Percentiles rank a stretch among this genome's conserved stretches.
Evolutionary conservation across 495 filamentous ascomycete genomes (phyloP).

Genomic region (Penicillium fimorum): DNA sequence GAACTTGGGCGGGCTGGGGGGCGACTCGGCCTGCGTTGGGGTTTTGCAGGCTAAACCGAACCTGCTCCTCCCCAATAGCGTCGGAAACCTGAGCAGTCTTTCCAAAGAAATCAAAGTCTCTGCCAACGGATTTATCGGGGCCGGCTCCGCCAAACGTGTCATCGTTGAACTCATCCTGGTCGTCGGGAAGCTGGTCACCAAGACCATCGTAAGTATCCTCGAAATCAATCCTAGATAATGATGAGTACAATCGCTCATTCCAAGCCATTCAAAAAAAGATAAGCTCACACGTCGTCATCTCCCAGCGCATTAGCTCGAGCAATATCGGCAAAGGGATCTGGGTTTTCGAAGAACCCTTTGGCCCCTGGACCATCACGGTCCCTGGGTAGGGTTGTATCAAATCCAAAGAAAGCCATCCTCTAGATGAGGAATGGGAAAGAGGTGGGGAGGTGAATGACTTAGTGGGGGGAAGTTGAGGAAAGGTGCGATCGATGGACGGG

Average conservation of each 20-base stretch:
- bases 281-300: conserved; percentile 72
- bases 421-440: conserved; percentile 13
- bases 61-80: conserved; percentile 85
- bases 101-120: conserved; percentile 97
- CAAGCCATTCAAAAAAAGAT: not conserved
- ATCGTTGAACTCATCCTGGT: conserved; percentile 93
- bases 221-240: conserved; percentile 68
- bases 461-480: conserved; percentile 21
- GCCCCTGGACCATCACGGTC: conserved; percentile 55
- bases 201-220: conserved; percentile 98
- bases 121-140: conserved; percentile 58
- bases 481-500: conserved; percentile 5
- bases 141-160: conserved; percentile 82
- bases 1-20: conserved; percentile 23
- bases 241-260: conserved; percentile 2
- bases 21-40: conserved; percentile 45
- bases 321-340: conserved; percentile 87
- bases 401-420: conserved; percentile 81
- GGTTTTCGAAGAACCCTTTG: conserved; percentile 77
- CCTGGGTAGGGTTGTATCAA: conserved; percentile 65
- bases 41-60: conserved; percentile 70
- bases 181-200: conserved; percentile 87
- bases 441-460: conserved; percentile 10
- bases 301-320: conserved; percentile 52
- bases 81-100: conserved; percentile 81